Conservation (phyloP, 192 early-diverging fungal species). For the Backusella mclennaniae region DNA sequence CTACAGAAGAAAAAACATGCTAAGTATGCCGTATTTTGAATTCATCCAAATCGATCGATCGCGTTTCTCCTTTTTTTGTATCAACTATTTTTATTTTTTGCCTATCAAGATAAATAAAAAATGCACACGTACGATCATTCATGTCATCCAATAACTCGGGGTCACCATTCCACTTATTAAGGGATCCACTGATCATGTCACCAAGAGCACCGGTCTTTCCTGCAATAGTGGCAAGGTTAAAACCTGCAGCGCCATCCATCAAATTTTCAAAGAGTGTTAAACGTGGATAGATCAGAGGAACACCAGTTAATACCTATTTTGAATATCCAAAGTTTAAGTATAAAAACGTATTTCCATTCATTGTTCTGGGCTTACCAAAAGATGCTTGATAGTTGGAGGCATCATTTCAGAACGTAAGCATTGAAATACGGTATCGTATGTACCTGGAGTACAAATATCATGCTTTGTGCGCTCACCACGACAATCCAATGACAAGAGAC, state of each 20-base stretch:
- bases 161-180: conserved; percentile 65
- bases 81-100: neutral
- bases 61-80: neutral
- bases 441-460: conserved; percentile 55
- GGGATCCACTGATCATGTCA: conserved; percentile 32
- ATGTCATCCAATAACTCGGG: conserved; percentile 85
- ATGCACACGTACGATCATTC: conserved; percentile 61
- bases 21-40: neutral
- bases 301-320: conserved; percentile 54
- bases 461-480: conserved; percentile 69
- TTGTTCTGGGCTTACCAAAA: conserved; percentile 40
- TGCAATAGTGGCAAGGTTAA: conserved; percentile 52
- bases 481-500: conserved; percentile 67
- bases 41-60: neutral
- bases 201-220: conserved; percentile 55
- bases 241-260: conserved; percentile 56
- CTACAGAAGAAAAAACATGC: neutral
- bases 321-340: no score
- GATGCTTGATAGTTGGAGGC: conserved; percentile 56
- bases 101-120: neutral
- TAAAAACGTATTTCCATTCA: neutral
- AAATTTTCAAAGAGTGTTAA: conserved; percentile 66
- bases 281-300: conserved; percentile 78
- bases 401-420: conserved; percentile 48
- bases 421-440: conserved; percentile 61